Evolutionary conservation across 1,284 basidiomycete genomes (phyloP).

Genomic region (Fomitopsis palustris): DNA sequence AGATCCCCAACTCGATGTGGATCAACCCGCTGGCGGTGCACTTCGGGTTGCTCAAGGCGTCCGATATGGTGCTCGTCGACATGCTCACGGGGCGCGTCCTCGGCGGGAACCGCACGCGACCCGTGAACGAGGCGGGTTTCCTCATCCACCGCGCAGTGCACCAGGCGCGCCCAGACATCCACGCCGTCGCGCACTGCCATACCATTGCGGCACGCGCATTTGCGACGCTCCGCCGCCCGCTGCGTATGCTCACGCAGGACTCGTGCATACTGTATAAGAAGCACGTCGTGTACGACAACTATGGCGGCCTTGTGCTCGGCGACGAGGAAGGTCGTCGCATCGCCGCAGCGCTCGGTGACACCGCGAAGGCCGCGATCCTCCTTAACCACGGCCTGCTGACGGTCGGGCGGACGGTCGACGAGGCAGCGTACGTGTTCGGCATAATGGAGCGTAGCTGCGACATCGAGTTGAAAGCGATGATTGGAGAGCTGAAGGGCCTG

Average conservation of each 20-base stretch:
- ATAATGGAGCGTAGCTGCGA: conserved; percentile 1
- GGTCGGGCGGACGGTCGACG: neutral
- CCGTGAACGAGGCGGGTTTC: neutral
- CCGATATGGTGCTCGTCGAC: neutral
- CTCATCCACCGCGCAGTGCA: neutral
- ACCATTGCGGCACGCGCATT: neutral
- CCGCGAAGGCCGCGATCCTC: neutral
- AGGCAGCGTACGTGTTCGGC: neutral
- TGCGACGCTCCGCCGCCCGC: neutral
- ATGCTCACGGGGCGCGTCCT: neutral
- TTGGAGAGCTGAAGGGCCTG: neutral
- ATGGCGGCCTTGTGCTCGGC: neutral
- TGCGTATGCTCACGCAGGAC: conserved; percentile 2
- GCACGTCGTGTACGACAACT: neutral
- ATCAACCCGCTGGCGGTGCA: neutral
- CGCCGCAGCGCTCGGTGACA: neutral
- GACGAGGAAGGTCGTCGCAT: neutral
- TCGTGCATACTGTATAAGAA: neutral
- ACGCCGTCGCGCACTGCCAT: neutral
- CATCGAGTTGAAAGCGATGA: neutral
- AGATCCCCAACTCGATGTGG: neutral
- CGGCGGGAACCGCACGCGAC: neutral
- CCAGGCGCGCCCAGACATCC: neutral
- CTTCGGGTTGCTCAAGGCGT: neutral
- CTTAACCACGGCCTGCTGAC: neutral